These are phyloP conservation scores for Carex sylvatica DNA, from an alignment of 202 grass and related monocot species.

Conservation along the genomic window DNA sequence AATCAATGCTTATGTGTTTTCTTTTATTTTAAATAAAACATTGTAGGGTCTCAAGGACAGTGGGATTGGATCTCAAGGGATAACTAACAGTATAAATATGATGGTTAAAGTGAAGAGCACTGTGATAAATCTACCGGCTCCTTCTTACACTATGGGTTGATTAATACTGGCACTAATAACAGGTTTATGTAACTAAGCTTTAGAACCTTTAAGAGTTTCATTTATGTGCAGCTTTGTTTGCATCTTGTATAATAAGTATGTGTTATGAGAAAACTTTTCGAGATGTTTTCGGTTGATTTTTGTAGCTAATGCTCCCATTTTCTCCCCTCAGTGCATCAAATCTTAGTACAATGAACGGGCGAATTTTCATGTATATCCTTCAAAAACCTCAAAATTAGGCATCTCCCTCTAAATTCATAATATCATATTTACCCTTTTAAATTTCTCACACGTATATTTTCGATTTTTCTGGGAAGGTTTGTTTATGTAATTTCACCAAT, in stretches of 20 bases:
- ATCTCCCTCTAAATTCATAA: too few species aligned
- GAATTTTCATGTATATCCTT: too few species aligned
- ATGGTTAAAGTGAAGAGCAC: constrained; percentile 98
- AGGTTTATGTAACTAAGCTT: constrained; percentile 8
- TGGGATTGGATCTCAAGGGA: constrained; percentile 95
- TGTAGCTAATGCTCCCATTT: too few species aligned
- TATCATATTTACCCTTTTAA: too few species aligned
- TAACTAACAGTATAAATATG: constrained; percentile 99
- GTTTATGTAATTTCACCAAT: too few species aligned
- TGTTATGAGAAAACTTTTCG: neutral
- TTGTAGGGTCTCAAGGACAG: constrained; percentile 95
- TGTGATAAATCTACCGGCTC: constrained; percentile 83
- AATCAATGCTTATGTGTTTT: neutral
- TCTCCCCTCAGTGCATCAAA: too few species aligned
- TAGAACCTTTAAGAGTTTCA: neutral
- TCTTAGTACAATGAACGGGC: too few species aligned
- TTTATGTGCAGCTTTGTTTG: neutral
- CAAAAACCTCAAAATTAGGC: too few species aligned
- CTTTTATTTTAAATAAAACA: neutral
- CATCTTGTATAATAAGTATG: neutral
- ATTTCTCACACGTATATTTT: too few species aligned
- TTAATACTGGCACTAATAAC: constrained; percentile 19
- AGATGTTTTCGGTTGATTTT: too few species aligned
- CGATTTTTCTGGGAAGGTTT: too few species aligned
- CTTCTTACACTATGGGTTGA: constrained; percentile 89